Conservation (phyloP, 192 early-diverging fungal species). For the Coemansia sp. region DNA sequence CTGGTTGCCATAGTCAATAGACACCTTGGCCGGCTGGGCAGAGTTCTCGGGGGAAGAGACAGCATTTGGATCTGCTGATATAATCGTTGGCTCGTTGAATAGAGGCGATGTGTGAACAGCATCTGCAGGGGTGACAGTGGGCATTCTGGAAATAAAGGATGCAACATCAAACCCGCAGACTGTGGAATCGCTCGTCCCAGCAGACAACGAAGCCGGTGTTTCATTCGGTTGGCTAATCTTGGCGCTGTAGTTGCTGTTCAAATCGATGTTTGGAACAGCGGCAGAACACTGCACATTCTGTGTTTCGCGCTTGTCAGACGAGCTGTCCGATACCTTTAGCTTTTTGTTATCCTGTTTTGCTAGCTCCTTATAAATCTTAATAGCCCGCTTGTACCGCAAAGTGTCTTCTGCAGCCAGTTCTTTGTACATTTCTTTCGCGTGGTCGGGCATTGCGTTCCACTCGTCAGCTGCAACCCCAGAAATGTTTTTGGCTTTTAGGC, state of each 20-base stretch:
- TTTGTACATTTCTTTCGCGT: slow-evolving; percentile 56
- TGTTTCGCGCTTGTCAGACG: not conserved
- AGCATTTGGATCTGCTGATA: slow-evolving; percentile 8
- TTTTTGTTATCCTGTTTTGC: slow-evolving; percentile 15
- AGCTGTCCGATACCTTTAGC: not conserved
- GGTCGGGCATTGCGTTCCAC: slow-evolving; percentile 63
- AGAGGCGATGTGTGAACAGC: slow-evolving; percentile 7
- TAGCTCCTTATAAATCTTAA: slow-evolving; percentile 53
- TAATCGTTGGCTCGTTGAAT: slow-evolving; percentile 22
- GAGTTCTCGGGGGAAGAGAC: not conserved
- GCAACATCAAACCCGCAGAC: not conserved
- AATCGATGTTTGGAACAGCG: not conserved
- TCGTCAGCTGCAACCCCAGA: slow-evolving; percentile 25
- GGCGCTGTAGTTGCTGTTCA: not conserved
- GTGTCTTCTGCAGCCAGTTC: slow-evolving; percentile 64
- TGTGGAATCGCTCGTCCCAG: slow-evolving; percentile 5
- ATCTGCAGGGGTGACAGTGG: slow-evolving; percentile 4
- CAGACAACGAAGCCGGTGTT: slow-evolving; percentile 6
- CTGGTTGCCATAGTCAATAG: slow-evolving; percentile 8
- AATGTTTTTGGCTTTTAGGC: slow-evolving; percentile 24
- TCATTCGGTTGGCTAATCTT: not conserved
- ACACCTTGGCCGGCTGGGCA: not conserved
- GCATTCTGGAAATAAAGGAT: slow-evolving; percentile 11
- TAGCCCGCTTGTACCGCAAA: slow-evolving; percentile 68
- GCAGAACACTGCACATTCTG: not conserved